Conservation (phyloP, 2,329 filamentous ascomycete genomes). For the Penicillium sp. region DNA sequence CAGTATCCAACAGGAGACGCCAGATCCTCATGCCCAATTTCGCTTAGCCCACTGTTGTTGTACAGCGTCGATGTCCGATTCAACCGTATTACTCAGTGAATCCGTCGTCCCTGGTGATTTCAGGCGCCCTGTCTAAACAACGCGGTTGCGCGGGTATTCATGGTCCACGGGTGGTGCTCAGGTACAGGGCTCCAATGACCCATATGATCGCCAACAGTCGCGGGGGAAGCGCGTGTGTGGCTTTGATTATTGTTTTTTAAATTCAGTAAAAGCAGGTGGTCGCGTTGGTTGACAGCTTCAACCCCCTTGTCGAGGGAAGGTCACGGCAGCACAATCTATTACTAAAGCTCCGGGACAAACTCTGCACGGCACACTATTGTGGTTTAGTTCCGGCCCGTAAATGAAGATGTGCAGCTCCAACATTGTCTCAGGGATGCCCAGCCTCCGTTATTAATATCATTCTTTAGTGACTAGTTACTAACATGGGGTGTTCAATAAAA, state of each 20-base stretch:
- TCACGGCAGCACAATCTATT: neutral
- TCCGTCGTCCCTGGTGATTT: neutral
- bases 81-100: neutral
- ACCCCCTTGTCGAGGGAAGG: too few species aligned
- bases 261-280: neutral
- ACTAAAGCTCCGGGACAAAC: neutral
- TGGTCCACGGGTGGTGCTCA: too few species aligned
- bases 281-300: neutral
- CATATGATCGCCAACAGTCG: neutral
- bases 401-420: neutral
- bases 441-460: neutral
- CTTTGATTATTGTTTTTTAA: neutral
- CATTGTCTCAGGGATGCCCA: neutral
- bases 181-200: neutral
- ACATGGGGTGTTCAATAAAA: neutral
- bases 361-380: neutral
- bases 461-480: neutral
- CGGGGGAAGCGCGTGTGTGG: neutral
- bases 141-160: neutral
- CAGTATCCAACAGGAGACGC: slow-evolving; percentile 26
- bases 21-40: slow-evolving; percentile 33
- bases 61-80: neutral
- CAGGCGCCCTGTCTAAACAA: neutral
- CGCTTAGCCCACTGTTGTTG: slow-evolving; percentile 25
- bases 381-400: neutral